Base-by-base conservation (phyloP, 1,139 yeast genomes). In the Barnettozyma hawaiiensis region DNA sequence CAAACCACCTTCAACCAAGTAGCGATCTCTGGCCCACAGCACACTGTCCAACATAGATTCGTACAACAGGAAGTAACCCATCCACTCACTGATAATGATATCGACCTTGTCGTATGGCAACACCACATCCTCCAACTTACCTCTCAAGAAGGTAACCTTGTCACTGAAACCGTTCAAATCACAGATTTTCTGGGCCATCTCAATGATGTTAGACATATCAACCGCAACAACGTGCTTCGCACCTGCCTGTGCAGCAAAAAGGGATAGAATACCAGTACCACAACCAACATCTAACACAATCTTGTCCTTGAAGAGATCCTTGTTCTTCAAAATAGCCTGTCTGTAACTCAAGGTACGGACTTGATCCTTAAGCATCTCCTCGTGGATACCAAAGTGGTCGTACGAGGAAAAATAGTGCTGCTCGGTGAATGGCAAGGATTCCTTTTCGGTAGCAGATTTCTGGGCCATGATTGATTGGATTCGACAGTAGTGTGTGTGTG, bases 31-130 rank as follows among this genome's bases (percentile, higher is more conserved):
- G 27, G 99, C 99, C 53, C 78, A 77, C 51, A 94, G 71, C 19
- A 94, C 99, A 31, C 98, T 89, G 64, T 94, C 98, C 64, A 94
- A 75, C 99, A 94, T 94, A 50, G 96, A 85, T 71, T 94, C 99
- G 62, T 92, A 94, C 46, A 94, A 71, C 58, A 94, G 69, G 61
- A 94, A 94, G 69, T 94, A 94, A 16, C 99, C 99, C 99, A 94
- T 94, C 99, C 99, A 94, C 68, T 94, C 99, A 50, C 95, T 82
- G 48, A 94, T 84, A 55, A 94, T 94, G 55, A 94, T 92, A 64
- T 94, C 99, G 40, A 94, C 99, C 60, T 84, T 68, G 39, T 69
- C 69, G 48, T 63, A 81, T 36, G 98, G 98, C 56, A 94, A 71
- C 46, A 69, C 76, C 46, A 92, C 90, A 60, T 94, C 98, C 69